Base-by-base conservation (phyloP, 2,329 filamentous ascomycete genomes). In the Botrytis elliptica region DNA sequence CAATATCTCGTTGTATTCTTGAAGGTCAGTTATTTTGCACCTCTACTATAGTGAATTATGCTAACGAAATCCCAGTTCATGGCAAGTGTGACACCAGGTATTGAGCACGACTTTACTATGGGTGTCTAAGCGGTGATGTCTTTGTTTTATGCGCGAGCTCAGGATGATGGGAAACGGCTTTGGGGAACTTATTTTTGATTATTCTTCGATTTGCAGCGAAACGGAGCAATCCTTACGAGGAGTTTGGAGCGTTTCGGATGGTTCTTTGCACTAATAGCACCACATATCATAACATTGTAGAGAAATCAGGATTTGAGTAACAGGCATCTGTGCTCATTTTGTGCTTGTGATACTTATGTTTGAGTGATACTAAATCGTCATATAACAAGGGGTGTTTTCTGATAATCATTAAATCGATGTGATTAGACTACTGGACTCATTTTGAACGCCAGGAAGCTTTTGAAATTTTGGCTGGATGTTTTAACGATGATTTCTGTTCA, bases 91-190 rank as follows among this genome's bases (percentile, higher is more conserved):
- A 98, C 95, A 25, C 96, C 96, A 9, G 95, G 95, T 66, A 98
- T 99, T 83, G 95, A 98, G 84, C 94, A 98, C 83, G 95, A 98
- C 82, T 98, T 97, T 82, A 98, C 95, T 0, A 98, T 98, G 94
- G 93, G 94, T 9, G 91, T 97, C 57, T 97, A 86, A 44, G 40
- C 38, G 33, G 5, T n/a, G 20, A 25, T 40, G 40, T 70, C 29
- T 29, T 62, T 70, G 1, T 38, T 38, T 36, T 63, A 46, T n/a
- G 64, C 25, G 16, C 8, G 25, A 22, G 55, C 49, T 40, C 49
- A 33, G 66, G 10, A 55, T 57, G n/a, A 68, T 18, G 49, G 46
- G 22, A 57, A 29, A 42, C n/a, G 38, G n/a, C 18, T 69, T 42
- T 67, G 8, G 16, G n/a, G 25, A 49, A 57, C 4, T 44, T 69